A percentile compares a stretch with the other conserved stretches of the same genome.
Evolutionary conservation across 1,284 basidiomycete genomes (phyloP).

Genomic region (Boletus mariae): DNA sequence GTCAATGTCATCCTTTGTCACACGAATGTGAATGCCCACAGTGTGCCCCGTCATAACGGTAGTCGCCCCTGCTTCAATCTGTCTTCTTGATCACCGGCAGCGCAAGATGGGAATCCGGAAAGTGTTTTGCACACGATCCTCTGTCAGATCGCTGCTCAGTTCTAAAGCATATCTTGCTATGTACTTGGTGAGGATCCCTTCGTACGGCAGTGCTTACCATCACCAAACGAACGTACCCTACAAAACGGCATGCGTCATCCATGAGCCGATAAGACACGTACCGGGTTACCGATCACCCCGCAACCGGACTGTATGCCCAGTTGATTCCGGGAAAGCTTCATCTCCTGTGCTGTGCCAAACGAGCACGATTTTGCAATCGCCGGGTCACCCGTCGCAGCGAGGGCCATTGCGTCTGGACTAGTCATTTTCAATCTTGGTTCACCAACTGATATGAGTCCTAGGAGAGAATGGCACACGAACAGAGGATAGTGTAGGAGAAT

Average conservation of each 20-base stretch:
- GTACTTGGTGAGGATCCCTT: constrained; percentile 44
- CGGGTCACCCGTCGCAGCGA: constrained; percentile 51
- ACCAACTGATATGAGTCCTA: constrained; percentile 51
- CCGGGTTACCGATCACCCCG: constrained; percentile 58
- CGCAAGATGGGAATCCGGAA: constrained; percentile 69
- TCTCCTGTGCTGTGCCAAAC: constrained; percentile 49
- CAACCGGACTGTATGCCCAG: constrained; percentile 68
- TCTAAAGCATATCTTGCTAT: constrained; percentile 45
- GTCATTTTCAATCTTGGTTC: background rate
- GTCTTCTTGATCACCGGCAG: constrained; percentile 58
- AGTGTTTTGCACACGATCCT: constrained; percentile 60
- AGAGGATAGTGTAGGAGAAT: background rate
- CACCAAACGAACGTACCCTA: constrained; percentile 67
- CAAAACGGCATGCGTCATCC: background rate
- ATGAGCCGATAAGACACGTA: background rate
- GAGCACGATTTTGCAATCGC: constrained; percentile 47
- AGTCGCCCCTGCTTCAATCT: constrained; percentile 38
- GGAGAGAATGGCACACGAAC: background rate
- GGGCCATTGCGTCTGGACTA: constrained; percentile 71
- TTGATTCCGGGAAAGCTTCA: constrained; percentile 60
- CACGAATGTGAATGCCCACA: constrained; percentile 52
- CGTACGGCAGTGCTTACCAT: constrained; percentile 39
- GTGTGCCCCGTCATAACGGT: constrained; percentile 72
- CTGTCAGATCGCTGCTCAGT: constrained; percentile 46
- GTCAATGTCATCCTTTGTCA: constrained; percentile 32